phyloP scores from a whole-genome alignment of 192 early-diverging fungal genomes.

The Pilaira anomala region DNA sequence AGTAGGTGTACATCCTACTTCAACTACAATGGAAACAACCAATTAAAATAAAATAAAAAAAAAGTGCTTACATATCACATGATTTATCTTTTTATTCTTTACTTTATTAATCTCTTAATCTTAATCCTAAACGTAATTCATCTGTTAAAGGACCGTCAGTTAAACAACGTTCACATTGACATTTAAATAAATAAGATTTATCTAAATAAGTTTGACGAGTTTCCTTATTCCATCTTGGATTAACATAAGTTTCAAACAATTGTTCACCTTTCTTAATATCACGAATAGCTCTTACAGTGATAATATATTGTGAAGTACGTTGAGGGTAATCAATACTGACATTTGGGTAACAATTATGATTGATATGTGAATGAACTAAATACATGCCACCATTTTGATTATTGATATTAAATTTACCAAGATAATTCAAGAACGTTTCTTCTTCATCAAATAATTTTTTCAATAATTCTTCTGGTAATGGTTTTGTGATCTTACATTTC shows the following conservation, averaged over 20 bases:
- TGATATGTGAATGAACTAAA: slow-evolving; percentile 55
- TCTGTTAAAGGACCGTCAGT: slow-evolving; percentile 44
- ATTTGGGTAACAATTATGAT: slow-evolving; percentile 56
- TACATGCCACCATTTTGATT: slow-evolving; percentile 64
- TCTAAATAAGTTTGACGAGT: slow-evolving; percentile 47
- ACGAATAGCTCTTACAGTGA: slow-evolving; percentile 50
- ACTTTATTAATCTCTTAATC: slow-evolving; percentile 31
- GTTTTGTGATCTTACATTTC: slow-evolving; percentile 46
- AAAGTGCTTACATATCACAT: background rate
- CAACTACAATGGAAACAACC: slow-evolving; percentile 2
- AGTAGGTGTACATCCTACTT: slow-evolving; percentile 10
- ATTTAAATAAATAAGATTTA: slow-evolving; percentile 59
- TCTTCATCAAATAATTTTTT: slow-evolving; percentile 48
- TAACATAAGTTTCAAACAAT: slow-evolving; percentile 57
- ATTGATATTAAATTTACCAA: slow-evolving; percentile 61
- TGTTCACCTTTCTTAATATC: slow-evolving; percentile 58
- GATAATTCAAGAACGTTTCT: slow-evolving; percentile 50
- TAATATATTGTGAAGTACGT: slow-evolving; percentile 46
- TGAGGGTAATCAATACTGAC: slow-evolving; percentile 51
- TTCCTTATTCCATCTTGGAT: slow-evolving; percentile 53
- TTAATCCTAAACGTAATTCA: slow-evolving; percentile 41
- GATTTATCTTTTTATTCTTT: slow-evolving; percentile 29
- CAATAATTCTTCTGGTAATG: slow-evolving; percentile 44
- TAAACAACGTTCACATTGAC: slow-evolving; percentile 55
- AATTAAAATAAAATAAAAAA: slow-evolving; percentile 9